Conservation (phyloP, 2,329 filamentous ascomycete species). For the Curvularia sp. region DNA sequence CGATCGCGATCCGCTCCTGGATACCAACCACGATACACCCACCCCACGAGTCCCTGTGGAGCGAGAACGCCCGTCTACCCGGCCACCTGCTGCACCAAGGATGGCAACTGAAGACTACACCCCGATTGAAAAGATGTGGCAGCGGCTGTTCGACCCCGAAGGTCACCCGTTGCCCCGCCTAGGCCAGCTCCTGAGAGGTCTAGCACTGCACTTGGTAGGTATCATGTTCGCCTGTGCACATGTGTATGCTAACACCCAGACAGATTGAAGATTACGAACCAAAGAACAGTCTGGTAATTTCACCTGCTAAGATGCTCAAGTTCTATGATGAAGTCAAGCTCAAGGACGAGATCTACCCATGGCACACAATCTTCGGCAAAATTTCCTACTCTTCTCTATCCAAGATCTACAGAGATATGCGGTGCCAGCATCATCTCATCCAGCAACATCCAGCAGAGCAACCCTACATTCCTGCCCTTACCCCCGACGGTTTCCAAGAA, state of each 20-base stretch:
- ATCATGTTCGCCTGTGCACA: background rate
- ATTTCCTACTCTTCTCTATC: conserved; percentile 52
- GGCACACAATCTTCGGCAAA: conserved; percentile 65
- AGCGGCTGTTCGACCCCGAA: conserved; percentile 72
- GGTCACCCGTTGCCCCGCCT: conserved; percentile 73
- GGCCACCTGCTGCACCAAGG: conserved; percentile 39
- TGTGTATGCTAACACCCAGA: conserved; percentile 16
- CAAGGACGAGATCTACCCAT: conserved; percentile 71
- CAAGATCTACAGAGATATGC: conserved; percentile 57
- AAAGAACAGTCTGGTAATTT: conserved; percentile 72
- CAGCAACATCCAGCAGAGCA: conserved; percentile 53
- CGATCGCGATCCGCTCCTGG: conserved; percentile 41
- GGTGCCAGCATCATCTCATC: conserved; percentile 59
- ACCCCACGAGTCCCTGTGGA: conserved; percentile 41
- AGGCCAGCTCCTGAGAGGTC: conserved; percentile 73
- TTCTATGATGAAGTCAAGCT: conserved; percentile 75
- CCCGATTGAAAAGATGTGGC: conserved; percentile 75
- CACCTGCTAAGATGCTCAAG: conserved; percentile 75
- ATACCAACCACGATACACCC: conserved; percentile 42
- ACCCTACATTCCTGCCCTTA: conserved; percentile 56
- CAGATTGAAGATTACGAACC: conserved; percentile 75
- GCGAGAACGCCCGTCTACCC: conserved; percentile 30
- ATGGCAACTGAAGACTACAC: conserved; percentile 49
- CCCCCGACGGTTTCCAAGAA: conserved; percentile 56
- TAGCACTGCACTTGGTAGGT: conserved; percentile 76